Conservation (phyloP, 495 filamentous ascomycete species). For the Lophiotrema nucula region DNA sequence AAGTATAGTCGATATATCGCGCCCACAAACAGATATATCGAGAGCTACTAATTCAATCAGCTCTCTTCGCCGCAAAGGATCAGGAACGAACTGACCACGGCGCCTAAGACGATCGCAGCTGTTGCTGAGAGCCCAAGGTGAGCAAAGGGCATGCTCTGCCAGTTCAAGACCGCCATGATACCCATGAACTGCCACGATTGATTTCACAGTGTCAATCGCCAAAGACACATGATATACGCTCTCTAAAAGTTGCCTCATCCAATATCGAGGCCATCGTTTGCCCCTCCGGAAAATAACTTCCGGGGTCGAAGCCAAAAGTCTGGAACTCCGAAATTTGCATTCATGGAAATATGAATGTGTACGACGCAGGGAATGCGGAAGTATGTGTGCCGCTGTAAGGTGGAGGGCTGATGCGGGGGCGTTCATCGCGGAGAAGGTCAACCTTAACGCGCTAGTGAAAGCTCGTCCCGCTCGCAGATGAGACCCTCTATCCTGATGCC, state of each 20-base stretch:
- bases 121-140: conserved; percentile 7
- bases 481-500: no score
- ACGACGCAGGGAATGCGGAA: background rate
- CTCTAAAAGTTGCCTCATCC: background rate
- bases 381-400: background rate
- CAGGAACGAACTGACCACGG: background rate
- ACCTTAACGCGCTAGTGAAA: conserved; percentile 3
- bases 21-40: background rate
- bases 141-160: conserved; percentile 13
- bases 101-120: background rate
- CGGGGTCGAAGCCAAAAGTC: background rate
- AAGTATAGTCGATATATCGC: conserved; percentile 23
- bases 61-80: background rate
- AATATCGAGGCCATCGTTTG: background rate
- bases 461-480: no score
- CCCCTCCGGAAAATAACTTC: conserved; percentile 8
- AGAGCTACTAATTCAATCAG: conserved; percentile 3
- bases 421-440: conserved; percentile 12
- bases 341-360: background rate
- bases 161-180: conserved; percentile 12
- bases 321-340: background rate
- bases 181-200: no score
- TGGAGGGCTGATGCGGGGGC: background rate
- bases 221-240: conserved; percentile 12
- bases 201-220: conserved; percentile 3